Base-by-base conservation (phyloP, 306 rosid genomes). In the Inga leiocalycina region DNA sequence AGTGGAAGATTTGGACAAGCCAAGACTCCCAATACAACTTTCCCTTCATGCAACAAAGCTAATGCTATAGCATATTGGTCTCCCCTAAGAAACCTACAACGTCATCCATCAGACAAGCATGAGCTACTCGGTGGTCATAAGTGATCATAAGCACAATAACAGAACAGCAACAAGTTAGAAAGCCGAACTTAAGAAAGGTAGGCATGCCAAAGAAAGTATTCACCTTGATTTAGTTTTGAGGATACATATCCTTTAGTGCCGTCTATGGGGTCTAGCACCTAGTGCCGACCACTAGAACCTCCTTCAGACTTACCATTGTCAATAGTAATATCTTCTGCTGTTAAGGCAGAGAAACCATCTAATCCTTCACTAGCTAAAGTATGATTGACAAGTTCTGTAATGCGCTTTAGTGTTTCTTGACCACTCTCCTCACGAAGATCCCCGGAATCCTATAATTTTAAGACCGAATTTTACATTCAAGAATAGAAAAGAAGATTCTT, bases 211-310 rank as follows among this genome's bases (percentile, higher is more conserved):
- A 66, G 70, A 65, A n/a, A 79, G 43, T 59, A 68, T 65, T 48
- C 34, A 6, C 20, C 11, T 71, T 56, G 35, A 49, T 68, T 17
- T 11, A 5, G 37, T 49, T 20, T 70, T 8, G 27, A 76, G 30
- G 74, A 77, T 52, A 64, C 94, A 77, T 84, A 91, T 97, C 98
- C 99, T 90, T 95, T 93, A 56, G 99, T 95, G 49, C 99, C 99
- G 61, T 95, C 99, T 64, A 95, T 95, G 12, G 99, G 99, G 83
- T 95, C 99, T 89, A 95, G 88, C 88, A 95, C 96, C 99, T 97
- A 95, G 71, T 95, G 99, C 71, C 85, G 88, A 75, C 99, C 98
- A 86, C 73, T 81, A 45, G 97, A 83, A 66, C 99, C 99, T 64
- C 99, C 99, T 75, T 93, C 99, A 48, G 99, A 95, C 82, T 85